These are phyloP conservation scores for Chlorella sp. DNA, from an alignment of 139 green algal genomes.

Conservation along the genomic window DNA sequence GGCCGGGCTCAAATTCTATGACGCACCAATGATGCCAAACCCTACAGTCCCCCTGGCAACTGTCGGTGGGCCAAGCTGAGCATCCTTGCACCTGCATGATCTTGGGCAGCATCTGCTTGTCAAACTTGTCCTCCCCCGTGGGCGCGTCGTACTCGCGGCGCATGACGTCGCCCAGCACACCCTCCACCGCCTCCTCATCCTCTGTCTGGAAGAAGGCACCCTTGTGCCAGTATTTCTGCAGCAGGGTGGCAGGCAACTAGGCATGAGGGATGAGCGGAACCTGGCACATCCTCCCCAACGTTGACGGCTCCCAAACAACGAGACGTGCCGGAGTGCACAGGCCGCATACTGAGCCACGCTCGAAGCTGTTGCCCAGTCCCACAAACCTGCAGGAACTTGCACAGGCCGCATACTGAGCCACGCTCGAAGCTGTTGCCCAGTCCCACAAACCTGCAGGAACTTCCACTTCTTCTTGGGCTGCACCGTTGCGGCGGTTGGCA, in stretches of 20 bases:
- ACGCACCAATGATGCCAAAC: background rate
- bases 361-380: background rate
- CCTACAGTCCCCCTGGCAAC: background rate
- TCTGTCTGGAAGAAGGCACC: slow-evolving; percentile 93
- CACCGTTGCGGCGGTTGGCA: too few relatives aligned
- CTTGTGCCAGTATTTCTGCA: slow-evolving; percentile 99
- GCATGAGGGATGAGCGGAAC: background rate
- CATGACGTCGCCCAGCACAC: slow-evolving; percentile 59
- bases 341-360: background rate
- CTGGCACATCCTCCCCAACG: background rate
- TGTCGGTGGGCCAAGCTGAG: background rate
- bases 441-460: slow-evolving; percentile 83
- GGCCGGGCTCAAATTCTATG: background rate
- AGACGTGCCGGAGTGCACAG: too few relatives aligned
- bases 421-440: background rate
- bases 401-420: background rate
- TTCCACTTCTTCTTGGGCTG: slow-evolving; percentile 37
- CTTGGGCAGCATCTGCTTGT: slow-evolving; percentile 91
- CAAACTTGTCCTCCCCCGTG: slow-evolving; percentile 91
- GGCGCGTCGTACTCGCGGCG: slow-evolving; percentile 85
- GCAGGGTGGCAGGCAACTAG: slow-evolving; percentile 39
- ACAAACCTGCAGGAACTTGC: slow-evolving; percentile 84
- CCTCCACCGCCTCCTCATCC: slow-evolving; percentile 33
- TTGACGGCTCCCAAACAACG: background rate
- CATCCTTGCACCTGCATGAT: slow-evolving; percentile 78